A percentile compares a stretch with the other conserved stretches of the same genome.
These are phyloP conservation scores for Stropharia rugosoannulata DNA, from an alignment of 768 basidiomycete species.

Conservation along the genomic window DNA sequence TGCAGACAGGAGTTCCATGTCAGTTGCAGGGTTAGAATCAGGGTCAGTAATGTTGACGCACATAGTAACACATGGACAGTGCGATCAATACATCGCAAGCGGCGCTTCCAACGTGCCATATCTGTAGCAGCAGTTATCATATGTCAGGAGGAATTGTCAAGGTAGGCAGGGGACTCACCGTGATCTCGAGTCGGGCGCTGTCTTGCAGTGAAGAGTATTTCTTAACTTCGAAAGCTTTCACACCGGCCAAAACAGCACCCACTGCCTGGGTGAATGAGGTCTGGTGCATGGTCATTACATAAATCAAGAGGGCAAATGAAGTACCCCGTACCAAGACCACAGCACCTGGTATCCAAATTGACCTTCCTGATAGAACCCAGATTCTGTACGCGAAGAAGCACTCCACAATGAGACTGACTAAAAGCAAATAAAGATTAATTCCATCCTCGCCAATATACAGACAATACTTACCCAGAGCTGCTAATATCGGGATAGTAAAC, in stretches of 20 bases:
- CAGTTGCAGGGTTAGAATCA: background rate
- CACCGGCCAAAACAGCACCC: slow-evolving; percentile 1
- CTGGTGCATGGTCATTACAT: background rate
- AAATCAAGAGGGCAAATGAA: background rate
- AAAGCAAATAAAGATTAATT: background rate
- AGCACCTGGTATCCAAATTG: background rate
- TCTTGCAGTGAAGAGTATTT: background rate
- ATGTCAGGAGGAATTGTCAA: background rate
- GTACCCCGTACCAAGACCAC: background rate
- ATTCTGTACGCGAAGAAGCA: slow-evolving; percentile 6
- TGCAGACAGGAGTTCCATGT: background rate
- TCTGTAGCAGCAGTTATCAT: background rate
- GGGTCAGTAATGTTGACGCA: background rate
- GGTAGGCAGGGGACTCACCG: background rate
- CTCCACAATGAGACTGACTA: slow-evolving; percentile 6
- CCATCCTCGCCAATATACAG: background rate
- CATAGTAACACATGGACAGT: slow-evolving; percentile 7
- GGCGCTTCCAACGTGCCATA: slow-evolving; percentile 5
- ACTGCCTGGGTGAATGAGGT: slow-evolving; percentile 1
- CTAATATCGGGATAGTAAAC: slow-evolving; percentile 3
- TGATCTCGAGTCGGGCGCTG: background rate
- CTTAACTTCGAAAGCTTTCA: background rate
- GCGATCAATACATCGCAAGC: slow-evolving; percentile 1
- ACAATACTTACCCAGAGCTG: background rate
- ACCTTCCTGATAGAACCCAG: slow-evolving; percentile 5